Evolutionary conservation across 169 alveolate genomes (phyloP).

Genomic region (Pseudocohnilembus persalinus): DNA sequence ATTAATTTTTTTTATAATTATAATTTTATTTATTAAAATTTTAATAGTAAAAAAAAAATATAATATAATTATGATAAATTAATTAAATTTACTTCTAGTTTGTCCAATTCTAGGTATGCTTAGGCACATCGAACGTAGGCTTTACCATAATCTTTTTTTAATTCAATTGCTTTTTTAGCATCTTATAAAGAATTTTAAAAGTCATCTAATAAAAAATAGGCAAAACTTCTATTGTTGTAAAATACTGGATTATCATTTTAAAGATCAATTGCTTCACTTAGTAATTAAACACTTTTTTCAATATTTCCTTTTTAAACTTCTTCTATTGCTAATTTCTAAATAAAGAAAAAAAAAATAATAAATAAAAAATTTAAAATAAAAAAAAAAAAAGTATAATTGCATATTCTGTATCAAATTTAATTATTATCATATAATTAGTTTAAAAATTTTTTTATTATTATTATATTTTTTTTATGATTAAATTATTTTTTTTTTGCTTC

Average conservation of each 20-base stretch:
- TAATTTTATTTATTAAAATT: not conserved
- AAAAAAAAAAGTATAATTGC: no score
- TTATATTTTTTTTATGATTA: no score
- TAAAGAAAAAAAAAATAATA: no score
- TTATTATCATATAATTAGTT: no score
- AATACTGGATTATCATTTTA: slow-evolving; percentile 46
- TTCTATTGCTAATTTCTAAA: slow-evolving; percentile 57
- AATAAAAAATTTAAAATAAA: no score
- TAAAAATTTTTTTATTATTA: no score
- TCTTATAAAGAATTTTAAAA: slow-evolving; percentile 39
- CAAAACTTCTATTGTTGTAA: slow-evolving; percentile 50
- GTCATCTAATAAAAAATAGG: slow-evolving; percentile 46
- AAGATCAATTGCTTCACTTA: slow-evolving; percentile 53
- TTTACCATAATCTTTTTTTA: slow-evolving; percentile 44
- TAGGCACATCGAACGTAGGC: slow-evolving; percentile 32
- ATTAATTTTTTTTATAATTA: not conserved
- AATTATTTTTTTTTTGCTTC: no score
- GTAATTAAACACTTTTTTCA: slow-evolving; percentile 62
- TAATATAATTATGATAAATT: no score
- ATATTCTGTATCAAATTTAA: no score
- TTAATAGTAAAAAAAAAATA: no score
- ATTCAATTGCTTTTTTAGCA: slow-evolving; percentile 35
- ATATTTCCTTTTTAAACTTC: slow-evolving; percentile 58
- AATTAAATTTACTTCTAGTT: slow-evolving; percentile 25
- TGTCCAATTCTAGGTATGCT: slow-evolving; percentile 36